Evolutionary conservation across 768 basidiomycete species (phyloP), one percentile per base, ranked within the genome.

Genomic region (Rhodotorula kratochvilovae): DNA sequence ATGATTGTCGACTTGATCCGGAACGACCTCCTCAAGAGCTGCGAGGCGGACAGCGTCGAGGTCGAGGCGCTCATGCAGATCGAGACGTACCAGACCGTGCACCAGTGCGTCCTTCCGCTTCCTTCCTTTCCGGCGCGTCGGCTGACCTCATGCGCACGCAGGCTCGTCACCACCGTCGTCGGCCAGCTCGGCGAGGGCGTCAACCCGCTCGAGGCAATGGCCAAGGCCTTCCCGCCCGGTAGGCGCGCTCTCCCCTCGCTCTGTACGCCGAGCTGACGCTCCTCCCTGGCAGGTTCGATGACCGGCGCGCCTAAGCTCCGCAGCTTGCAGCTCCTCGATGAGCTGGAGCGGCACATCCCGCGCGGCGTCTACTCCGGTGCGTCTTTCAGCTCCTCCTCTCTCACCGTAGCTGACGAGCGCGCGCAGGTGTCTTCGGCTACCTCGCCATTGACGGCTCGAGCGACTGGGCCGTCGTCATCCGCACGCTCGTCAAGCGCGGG

Each of bases 1-100:
- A 97, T 98, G 94, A 96, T 98, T 72, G 94, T 96, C 35, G 94
- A 97, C 79, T 86, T 98, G 59, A 95, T 95, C 77, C 87, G 92
- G 45, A 90, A 96, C 74, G 94, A 98, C 81, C 83, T 98, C 45
- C 87, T 94, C 75, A 87, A 87, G 42, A 88, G 89, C 65, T 85
- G 95, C 29, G 70, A 72, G 2, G 91, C 90, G 2, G 88, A 90
- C 48, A 84, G 89, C 64, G 93, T 98, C 15, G 79, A 84, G 21
- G 91, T 95, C 12, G 88, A 86, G 66, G 88, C 92, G 73, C 90
- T 97, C 77, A 96, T 94, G 79, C 81, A 81, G 2, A 87, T 96
- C 21, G 94, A 97, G 79, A 91, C 91, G 76, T 96, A 93, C 79
- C 87, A 91, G 81, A 93, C 91, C 0, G 91, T 98, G 2, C 96